These are phyloP conservation scores for Trichoderma erinaceum DNA, from an alignment of 495 filamentous ascomycete genomes.

Conservation along the genomic window DNA sequence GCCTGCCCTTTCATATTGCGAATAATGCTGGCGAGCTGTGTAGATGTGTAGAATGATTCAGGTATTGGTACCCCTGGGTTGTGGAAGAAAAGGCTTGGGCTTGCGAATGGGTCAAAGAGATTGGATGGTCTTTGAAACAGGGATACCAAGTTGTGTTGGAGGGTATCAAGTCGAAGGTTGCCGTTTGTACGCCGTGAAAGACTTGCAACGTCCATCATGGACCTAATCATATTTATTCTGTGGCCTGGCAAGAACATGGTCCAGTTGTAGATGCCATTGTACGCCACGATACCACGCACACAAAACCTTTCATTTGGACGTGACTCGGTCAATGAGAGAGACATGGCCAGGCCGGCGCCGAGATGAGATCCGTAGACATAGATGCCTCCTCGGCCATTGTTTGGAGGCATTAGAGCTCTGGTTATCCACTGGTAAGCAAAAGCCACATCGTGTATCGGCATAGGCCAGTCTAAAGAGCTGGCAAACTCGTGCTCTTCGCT, in stretches of 20 bases:
- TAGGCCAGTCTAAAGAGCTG: slow-evolving; percentile 35
- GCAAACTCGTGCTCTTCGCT: not conserved
- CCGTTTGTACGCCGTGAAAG: not conserved
- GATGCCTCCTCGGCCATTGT: slow-evolving; percentile 28
- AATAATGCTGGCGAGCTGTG: not conserved
- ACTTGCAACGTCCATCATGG: not conserved
- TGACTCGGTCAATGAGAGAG: slow-evolving; percentile 44
- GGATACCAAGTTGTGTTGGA: slow-evolving; percentile 25
- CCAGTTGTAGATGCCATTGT: slow-evolving; percentile 52
- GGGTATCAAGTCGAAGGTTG: slow-evolving; percentile 14
- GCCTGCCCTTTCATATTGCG: not conserved
- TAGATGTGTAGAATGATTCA: slow-evolving; percentile 27
- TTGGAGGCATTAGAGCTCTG: slow-evolving; percentile 27
- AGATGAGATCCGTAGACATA: slow-evolving; percentile 47
- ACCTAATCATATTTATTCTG: slow-evolving; percentile 25
- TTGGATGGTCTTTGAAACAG: slow-evolving; percentile 38
- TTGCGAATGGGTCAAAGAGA: slow-evolving; percentile 50
- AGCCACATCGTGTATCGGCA: slow-evolving; percentile 42
- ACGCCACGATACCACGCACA: slow-evolving; percentile 40
- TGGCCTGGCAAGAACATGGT: slow-evolving; percentile 43
- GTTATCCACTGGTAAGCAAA: slow-evolving; percentile 42
- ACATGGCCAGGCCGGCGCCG: slow-evolving; percentile 42
- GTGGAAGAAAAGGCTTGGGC: slow-evolving; percentile 48
- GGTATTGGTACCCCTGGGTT: slow-evolving; percentile 36
- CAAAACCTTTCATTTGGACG: slow-evolving; percentile 29